phyloP scores from a whole-genome alignment of 2,329 filamentous ascomycete genomes.

The Decorospora gaudefroyi region DNA sequence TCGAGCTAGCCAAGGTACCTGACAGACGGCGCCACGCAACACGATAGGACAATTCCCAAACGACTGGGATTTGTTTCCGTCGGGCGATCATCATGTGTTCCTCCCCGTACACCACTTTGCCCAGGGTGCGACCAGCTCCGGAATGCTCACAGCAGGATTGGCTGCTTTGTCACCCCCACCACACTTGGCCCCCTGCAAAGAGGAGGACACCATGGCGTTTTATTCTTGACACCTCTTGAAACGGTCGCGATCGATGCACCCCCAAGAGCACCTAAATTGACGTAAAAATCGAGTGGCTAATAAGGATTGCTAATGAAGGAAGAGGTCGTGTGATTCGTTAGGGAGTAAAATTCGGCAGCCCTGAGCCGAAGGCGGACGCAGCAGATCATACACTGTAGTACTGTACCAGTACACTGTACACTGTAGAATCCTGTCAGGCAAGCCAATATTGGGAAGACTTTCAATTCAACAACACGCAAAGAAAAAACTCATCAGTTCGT shows the following conservation, averaged over 20 bases:
- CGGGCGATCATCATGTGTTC: conserved; percentile 6
- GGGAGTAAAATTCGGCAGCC: conserved; percentile 9
- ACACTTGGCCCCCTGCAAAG: background rate
- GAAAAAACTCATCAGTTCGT: conserved; percentile 1
- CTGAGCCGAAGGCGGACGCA: conserved; percentile 2
- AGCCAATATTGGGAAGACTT: background rate
- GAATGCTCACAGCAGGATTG: background rate
- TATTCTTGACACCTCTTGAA: conserved; percentile 1
- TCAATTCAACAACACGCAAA: conserved; percentile 3
- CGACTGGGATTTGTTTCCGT: conserved; percentile 4
- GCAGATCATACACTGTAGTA: too few relatives aligned
- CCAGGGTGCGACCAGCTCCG: background rate
- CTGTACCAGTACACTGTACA: too few relatives aligned
- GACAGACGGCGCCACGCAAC: conserved; percentile 1
- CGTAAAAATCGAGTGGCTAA: conserved; percentile 2
- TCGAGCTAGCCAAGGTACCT: conserved; percentile 9
- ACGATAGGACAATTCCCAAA: conserved; percentile 1
- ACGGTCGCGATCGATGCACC: conserved; percentile 6
- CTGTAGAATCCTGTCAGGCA: background rate
- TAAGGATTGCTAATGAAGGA: conserved; percentile 5
- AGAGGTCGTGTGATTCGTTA: conserved; percentile 6
- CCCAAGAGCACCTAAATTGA: conserved; percentile 3
- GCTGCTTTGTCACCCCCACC: background rate
- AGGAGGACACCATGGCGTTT: conserved; percentile 3
- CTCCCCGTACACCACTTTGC: background rate